Evolutionary conservation across 495 filamentous ascomycete genomes (phyloP).

Genomic region (Aspergillus diversus): DNA sequence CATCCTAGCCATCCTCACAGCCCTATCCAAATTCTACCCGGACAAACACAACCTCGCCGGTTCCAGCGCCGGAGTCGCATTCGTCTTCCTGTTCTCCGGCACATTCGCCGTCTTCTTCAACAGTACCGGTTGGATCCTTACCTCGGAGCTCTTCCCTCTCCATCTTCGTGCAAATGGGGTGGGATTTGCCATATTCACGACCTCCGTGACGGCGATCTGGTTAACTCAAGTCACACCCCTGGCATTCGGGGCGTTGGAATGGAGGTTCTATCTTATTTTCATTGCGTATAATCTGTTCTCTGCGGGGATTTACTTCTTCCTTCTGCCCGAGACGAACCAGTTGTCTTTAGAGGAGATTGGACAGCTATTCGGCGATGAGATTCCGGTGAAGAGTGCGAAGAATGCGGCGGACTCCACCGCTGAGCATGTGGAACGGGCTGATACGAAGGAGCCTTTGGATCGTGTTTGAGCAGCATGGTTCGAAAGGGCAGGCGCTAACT

Average conservation of each 20-base stretch:
- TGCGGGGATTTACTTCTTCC: background rate
- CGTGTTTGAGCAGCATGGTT: background rate
- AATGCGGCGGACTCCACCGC: no score
- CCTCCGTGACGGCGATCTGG: background rate
- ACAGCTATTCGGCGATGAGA: background rate
- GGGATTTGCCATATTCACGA: background rate
- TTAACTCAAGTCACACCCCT: background rate
- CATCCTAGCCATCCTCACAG: background rate
- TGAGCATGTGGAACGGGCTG: background rate
- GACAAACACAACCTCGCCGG: background rate
- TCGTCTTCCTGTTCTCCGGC: background rate
- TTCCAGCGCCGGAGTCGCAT: background rate
- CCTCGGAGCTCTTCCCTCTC: background rate
- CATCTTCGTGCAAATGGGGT: background rate
- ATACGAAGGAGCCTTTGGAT: background rate
- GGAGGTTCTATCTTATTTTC: background rate
- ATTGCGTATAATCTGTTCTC: background rate
- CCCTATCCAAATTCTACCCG: background rate
- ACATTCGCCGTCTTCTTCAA: background rate
- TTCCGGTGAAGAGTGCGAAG: background rate
- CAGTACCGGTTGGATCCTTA: background rate
- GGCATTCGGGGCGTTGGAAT: background rate
- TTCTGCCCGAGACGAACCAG: background rate
- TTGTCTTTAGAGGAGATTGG: background rate
- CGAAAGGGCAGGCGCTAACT: no score